phyloP scores from a whole-genome alignment of 2,329 filamentous ascomycete genomes.

The Penicillium crustosum region DNA sequence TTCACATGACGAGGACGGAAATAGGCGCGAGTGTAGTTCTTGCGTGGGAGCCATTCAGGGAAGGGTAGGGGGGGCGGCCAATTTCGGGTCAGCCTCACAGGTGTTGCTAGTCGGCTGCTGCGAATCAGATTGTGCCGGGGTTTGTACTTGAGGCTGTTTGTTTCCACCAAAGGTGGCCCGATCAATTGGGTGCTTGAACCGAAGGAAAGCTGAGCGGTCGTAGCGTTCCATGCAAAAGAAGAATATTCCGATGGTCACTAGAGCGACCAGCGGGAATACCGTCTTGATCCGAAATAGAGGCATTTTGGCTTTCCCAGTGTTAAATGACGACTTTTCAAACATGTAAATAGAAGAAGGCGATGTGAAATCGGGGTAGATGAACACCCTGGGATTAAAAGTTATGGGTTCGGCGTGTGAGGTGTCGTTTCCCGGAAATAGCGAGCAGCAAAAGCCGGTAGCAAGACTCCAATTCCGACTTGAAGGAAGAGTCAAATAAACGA shows the following conservation, averaged over 20 bases:
- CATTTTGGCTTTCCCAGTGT: constrained; percentile 34
- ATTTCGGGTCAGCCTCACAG: constrained; percentile 38
- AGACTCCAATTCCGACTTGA: constrained; percentile 1
- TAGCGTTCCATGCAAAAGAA: constrained; percentile 44
- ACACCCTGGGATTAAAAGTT: constrained; percentile 10
- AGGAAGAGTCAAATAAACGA: constrained; percentile 11
- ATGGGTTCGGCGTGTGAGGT: constrained; percentile 2
- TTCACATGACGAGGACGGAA: constrained; percentile 41
- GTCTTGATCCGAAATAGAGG: constrained; percentile 42
- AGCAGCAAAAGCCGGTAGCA: constrained; percentile 12
- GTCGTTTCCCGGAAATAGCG: constrained; percentile 13
- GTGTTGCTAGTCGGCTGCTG: constrained; percentile 26
- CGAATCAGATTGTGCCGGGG: constrained; percentile 11
- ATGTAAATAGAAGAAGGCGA: constrained; percentile 26
- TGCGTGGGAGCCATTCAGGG: constrained; percentile 44
- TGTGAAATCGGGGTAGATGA: background rate
- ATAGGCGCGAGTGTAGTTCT: constrained; percentile 47
- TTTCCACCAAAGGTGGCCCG: constrained; percentile 21
- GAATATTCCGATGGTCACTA: constrained; percentile 41
- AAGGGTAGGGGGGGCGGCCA: constrained; percentile 40
- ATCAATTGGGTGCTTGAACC: constrained; percentile 40
- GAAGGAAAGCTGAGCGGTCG: constrained; percentile 37
- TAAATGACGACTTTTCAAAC: constrained; percentile 31
- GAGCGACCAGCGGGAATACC: constrained; percentile 39
- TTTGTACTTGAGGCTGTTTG: constrained; percentile 19